Conservation (phyloP, 352 stramenopile species). For the Phytophthora hibernalis region DNA sequence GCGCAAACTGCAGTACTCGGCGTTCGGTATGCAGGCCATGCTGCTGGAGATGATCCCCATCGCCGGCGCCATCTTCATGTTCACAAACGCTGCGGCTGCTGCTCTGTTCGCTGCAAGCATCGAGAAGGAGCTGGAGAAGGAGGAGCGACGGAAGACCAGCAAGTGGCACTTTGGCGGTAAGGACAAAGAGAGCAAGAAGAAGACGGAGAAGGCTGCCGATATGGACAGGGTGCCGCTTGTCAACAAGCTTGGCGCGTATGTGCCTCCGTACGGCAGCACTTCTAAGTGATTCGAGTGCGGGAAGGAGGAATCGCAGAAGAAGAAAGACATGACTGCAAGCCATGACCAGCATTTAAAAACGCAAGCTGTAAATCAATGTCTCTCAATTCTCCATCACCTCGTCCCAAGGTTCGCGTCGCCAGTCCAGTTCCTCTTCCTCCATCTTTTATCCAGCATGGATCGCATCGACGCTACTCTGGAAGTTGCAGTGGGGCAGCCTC, state of each 20-base stretch:
- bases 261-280: conserved; percentile 40
- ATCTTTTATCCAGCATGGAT: too few relatives aligned
- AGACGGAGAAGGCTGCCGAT: conserved; percentile 1
- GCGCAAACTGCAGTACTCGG: conserved; percentile 53
- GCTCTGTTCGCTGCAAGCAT: conserved; percentile 66
- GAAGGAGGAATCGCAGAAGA: too few relatives aligned
- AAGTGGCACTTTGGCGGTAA: conserved; percentile 27
- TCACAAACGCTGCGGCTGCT: conserved; percentile 64
- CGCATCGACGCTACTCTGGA: too few relatives aligned
- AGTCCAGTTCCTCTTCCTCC: too few relatives aligned
- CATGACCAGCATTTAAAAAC: too few relatives aligned
- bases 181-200: conserved; percentile 26
- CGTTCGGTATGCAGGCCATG: conserved; percentile 63
- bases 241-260: conserved; percentile 38
- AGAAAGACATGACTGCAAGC: too few relatives aligned
- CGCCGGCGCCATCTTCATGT: conserved; percentile 57
- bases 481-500: too few relatives aligned
- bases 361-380: too few relatives aligned
- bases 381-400: too few relatives aligned
- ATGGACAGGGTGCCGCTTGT: conserved; percentile 40
- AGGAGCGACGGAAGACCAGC: conserved; percentile 27
- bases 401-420: too few relatives aligned
- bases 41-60: conserved; percentile 70
- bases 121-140: conserved; percentile 47
- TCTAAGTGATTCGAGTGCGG: conserved; percentile 36